These are phyloP conservation scores for Lathyrus oleraceus DNA, from an alignment of 306 rosid genomes.

Conservation along the genomic window DNA sequence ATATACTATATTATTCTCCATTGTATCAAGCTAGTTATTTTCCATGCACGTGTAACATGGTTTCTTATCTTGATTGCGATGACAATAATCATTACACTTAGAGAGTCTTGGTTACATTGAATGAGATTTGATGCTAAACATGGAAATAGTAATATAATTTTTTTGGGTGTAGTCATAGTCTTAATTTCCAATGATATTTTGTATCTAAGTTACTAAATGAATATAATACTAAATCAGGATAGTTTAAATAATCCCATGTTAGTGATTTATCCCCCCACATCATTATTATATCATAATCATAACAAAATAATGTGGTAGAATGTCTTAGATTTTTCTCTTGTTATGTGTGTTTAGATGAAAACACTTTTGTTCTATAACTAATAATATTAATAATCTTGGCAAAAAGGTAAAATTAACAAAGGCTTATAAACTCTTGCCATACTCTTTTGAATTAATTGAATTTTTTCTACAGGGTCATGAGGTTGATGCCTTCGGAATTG, in stretches of 20 bases:
- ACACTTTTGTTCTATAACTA: neutral
- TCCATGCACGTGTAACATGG: constrained; percentile 9
- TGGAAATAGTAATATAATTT: constrained; percentile 6
- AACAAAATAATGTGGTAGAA: neutral
- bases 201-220: neutral
- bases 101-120: neutral
- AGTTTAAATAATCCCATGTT: constrained; percentile 21
- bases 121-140: constrained; percentile 18
- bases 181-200: constrained; percentile 38
- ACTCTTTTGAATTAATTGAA: constrained; percentile 19
- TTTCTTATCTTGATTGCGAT: constrained; percentile 26
- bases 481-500: constrained; percentile 96
- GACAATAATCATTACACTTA: neutral
- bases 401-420: neutral
- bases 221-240: neutral
- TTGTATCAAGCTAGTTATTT: constrained; percentile 3
- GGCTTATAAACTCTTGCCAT: neutral
- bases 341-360: constrained; percentile 10
- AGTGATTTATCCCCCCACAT: neutral
- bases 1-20: neutral
- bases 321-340: neutral
- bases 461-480: constrained; percentile 79
- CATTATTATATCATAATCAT: neutral
- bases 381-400: constrained; percentile 21
- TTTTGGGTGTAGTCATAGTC: neutral